A percentile compares a stretch with the other conserved stretches of the same genome.
Conservation (phyloP, 2,329 filamentous ascomycete genomes). For the Diaporthe ilicicola region DNA sequence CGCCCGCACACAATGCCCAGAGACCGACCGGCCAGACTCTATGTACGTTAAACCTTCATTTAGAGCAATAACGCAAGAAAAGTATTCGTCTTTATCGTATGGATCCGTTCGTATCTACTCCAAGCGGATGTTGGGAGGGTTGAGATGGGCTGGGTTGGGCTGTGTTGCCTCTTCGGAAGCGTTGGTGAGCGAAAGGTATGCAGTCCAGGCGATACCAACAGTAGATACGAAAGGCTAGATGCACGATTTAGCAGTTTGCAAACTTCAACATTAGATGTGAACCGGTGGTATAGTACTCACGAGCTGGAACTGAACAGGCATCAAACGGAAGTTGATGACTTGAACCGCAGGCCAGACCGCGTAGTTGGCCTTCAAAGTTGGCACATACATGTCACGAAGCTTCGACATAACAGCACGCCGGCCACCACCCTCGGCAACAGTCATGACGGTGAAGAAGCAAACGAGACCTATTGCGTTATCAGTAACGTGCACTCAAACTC, state of each 20-base stretch:
- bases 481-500: background rate
- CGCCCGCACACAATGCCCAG: slow-evolving; percentile 27
- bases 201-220: slow-evolving; percentile 96
- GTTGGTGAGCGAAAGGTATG: slow-evolving; percentile 93
- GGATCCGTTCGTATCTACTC: slow-evolving; percentile 32
- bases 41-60: background rate
- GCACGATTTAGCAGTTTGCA: slow-evolving; percentile 29
- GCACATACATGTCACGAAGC: slow-evolving; percentile 91
- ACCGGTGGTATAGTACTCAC: slow-evolving; percentile 63
- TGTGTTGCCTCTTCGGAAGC: slow-evolving; percentile 74
- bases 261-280: background rate
- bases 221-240: slow-evolving; percentile 93
- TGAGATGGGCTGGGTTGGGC: slow-evolving; percentile 40
- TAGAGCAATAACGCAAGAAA: background rate
- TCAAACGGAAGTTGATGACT: slow-evolving; percentile 93
- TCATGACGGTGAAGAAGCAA: slow-evolving; percentile 96
- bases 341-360: slow-evolving; percentile 96
- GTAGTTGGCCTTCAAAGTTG: slow-evolving; percentile 95
- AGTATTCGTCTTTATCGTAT: background rate
- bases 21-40: slow-evolving; percentile 7
- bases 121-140: slow-evolving; percentile 49
- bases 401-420: slow-evolving; percentile 81
- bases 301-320: slow-evolving; percentile 96
- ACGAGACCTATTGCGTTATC: slow-evolving; percentile 64
- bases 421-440: slow-evolving; percentile 90